These are phyloP conservation scores for Diaporthe sp. DNA, from an alignment of 2,329 filamentous ascomycete genomes.

Conservation along the genomic window DNA sequence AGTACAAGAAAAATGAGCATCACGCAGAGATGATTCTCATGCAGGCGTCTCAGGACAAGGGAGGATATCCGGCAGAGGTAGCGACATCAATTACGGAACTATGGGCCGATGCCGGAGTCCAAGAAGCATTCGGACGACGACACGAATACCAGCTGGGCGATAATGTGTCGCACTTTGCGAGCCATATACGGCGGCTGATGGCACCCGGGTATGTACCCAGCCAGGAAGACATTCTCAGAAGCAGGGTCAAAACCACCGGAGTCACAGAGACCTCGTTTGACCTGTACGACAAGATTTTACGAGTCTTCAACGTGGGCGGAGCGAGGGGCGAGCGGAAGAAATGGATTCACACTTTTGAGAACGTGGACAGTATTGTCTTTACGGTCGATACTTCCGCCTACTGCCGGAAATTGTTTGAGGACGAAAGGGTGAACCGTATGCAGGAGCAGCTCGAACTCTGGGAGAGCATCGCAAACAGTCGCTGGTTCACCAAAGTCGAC, in stretches of 20 bases:
- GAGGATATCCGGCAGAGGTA: neutral
- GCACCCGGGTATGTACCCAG: neutral
- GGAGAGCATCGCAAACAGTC: neutral
- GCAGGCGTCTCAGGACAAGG: neutral
- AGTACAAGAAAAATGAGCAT: neutral
- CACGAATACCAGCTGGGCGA: neutral
- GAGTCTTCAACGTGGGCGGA: slow-evolving; percentile 99
- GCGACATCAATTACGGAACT: neutral
- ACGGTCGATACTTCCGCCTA: neutral
- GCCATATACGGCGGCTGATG: neutral
- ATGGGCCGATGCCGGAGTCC: neutral
- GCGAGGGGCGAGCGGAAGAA: slow-evolving; percentile 98
- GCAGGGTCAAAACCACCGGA: neutral
- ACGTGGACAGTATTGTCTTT: slow-evolving; percentile 99
- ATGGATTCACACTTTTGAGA: slow-evolving; percentile 99
- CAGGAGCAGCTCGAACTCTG: neutral
- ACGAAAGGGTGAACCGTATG: neutral
- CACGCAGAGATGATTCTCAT: neutral
- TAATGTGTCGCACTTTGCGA: neutral
- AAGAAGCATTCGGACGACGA: neutral
- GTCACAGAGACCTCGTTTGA: neutral
- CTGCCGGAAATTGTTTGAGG: neutral
- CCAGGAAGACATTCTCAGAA: neutral
- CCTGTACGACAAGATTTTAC: slow-evolving; percentile 53
- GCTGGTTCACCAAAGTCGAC: neutral